phyloP scores from a whole-genome alignment of 1,139 yeast species.

The Geotrichum europaeum region DNA sequence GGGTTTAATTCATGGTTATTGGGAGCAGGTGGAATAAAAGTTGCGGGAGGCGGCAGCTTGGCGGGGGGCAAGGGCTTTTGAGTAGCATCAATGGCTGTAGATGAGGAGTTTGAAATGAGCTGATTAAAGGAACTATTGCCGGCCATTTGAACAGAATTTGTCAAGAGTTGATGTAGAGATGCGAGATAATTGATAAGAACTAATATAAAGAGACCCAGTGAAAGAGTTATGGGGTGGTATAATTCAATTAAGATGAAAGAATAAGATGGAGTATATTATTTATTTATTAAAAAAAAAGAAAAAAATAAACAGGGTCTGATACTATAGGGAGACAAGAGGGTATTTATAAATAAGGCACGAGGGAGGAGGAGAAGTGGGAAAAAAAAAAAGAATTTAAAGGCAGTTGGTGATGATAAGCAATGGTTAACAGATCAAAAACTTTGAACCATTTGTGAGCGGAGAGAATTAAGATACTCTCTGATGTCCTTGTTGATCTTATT shows the following conservation, averaged over 20 bases:
- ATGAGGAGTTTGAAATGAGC: neutral
- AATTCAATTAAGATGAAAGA: too few relatives aligned
- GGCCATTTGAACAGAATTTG: neutral
- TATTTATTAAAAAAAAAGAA: too few relatives aligned
- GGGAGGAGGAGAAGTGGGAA: neutral
- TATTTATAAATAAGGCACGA: neutral
- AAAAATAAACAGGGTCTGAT: neutral
- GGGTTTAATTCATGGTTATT: conserved; percentile 35
- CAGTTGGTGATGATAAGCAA: too few relatives aligned
- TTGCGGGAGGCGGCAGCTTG: neutral
- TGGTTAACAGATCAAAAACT: neutral
- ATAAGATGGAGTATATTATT: too few relatives aligned
- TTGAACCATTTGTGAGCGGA: neutral
- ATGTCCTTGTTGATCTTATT: too few relatives aligned
- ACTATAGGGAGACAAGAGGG: neutral
- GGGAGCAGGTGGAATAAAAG: conserved; percentile 10
- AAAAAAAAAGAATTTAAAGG: too few relatives aligned
- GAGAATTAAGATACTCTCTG: too few relatives aligned
- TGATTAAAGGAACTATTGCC: neutral
- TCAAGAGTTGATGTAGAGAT: neutral
- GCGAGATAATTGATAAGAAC: neutral
- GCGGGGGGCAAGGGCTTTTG: neutral
- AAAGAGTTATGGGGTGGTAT: too few relatives aligned
- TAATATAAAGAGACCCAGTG: neutral
- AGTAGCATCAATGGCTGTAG: neutral